A percentile compares a stretch with the other conserved stretches of the same genome.
These are phyloP conservation scores for Boletellus dicymbophilus DNA, from an alignment of 1,284 basidiomycete genomes.

Conservation along the genomic window DNA sequence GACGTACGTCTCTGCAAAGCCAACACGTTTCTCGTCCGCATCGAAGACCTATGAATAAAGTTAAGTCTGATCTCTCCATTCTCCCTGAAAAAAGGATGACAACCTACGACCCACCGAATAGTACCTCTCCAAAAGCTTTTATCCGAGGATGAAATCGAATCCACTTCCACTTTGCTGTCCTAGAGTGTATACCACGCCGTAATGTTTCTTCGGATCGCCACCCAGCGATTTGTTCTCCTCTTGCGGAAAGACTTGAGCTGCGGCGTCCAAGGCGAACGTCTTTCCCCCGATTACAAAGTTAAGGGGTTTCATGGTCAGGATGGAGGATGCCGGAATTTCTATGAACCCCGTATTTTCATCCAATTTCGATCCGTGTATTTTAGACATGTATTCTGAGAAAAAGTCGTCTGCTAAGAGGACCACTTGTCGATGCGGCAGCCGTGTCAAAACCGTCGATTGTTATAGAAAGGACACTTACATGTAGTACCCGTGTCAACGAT, in stretches of 20 bases:
- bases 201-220: conserved; percentile 7
- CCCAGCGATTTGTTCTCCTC: conserved; percentile 7
- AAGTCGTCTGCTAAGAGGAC: background rate
- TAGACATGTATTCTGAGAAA: background rate
- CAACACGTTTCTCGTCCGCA: background rate
- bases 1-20: background rate
- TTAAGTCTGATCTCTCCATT: no score
- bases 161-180: conserved; percentile 1
- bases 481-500: conserved; percentile 20
- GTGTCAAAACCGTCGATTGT: no score
- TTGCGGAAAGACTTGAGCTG: background rate
- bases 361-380: background rate
- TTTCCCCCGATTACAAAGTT: background rate
- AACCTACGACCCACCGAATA: conserved; percentile 6
- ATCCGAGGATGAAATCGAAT: conserved; percentile 14
- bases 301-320: background rate
- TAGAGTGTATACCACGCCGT: background rate
- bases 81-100: background rate
- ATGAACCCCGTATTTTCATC: background rate
- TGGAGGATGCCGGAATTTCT: background rate
- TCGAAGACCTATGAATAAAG: background rate
- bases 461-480: no score
- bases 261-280: background rate
- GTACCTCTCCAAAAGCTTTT: conserved; percentile 15
- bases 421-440: background rate